phyloP scores from a whole-genome alignment of 2,329 filamentous ascomycete species.

The Fusarium pseudocircinatum region DNA sequence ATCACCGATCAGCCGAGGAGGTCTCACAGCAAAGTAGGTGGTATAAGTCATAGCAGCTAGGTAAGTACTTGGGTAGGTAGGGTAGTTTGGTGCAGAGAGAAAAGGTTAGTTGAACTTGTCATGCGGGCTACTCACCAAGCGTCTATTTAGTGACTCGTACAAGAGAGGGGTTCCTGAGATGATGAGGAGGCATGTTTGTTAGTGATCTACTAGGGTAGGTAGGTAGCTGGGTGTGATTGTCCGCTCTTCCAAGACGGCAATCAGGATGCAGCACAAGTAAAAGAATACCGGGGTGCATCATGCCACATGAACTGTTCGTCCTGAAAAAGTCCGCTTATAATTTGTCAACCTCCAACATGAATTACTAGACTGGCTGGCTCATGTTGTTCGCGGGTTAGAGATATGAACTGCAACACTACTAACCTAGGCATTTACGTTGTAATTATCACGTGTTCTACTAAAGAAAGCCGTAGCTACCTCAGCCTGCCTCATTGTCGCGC shows the following conservation, averaged over 20 bases:
- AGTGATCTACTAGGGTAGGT: background rate
- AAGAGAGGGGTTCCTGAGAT: slow-evolving; percentile 6
- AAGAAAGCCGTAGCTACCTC: background rate
- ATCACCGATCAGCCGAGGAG: slow-evolving; percentile 14
- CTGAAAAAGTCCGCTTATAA: background rate
- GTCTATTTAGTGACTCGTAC: slow-evolving; percentile 1
- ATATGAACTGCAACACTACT: background rate
- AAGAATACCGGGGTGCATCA: slow-evolving; percentile 4
- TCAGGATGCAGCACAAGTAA: background rate
- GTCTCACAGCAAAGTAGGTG: background rate
- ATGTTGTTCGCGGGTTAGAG: background rate
- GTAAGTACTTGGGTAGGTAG: background rate
- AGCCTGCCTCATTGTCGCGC: background rate
- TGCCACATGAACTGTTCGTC: slow-evolving; percentile 14
- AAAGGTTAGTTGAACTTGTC: slow-evolving; percentile 5
- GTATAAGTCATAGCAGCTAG: background rate
- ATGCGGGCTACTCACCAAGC: slow-evolving; percentile 10
- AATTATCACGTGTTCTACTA: slow-evolving; percentile 1
- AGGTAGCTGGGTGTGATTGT: background rate
- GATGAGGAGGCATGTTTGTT: slow-evolving; percentile 18
- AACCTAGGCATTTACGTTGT: background rate
- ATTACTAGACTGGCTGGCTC: background rate
- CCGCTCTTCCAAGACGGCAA: slow-evolving; percentile 8
- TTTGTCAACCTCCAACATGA: background rate
- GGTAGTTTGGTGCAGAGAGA: background rate